Evolutionary conservation across 1,284 basidiomycete species (phyloP).

Genomic region (Rhodotorula glutinis): DNA sequence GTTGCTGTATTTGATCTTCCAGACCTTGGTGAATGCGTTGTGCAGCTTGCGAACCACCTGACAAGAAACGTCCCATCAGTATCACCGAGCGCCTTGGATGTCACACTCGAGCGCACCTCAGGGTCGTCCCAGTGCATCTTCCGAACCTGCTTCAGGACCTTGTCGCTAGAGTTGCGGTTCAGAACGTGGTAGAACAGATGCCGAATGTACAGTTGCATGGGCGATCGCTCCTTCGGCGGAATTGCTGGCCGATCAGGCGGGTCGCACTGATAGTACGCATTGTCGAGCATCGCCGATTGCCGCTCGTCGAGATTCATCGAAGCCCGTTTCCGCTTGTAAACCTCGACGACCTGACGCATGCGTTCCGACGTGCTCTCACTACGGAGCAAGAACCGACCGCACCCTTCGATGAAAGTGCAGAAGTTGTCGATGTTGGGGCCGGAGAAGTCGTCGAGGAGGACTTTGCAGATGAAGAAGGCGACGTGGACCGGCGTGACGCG

Average conservation of each 20-base stretch:
- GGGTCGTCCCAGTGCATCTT: slow-evolving; percentile 93
- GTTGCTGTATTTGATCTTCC: slow-evolving; percentile 91
- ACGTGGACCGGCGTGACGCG: slow-evolving; percentile 85
- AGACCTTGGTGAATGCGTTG: slow-evolving; percentile 89
- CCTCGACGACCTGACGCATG: slow-evolving; percentile 73
- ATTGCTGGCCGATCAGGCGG: slow-evolving; percentile 87
- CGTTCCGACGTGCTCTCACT: slow-evolving; percentile 81
- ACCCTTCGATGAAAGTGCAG: slow-evolving; percentile 85
- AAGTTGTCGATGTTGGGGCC: slow-evolving; percentile 91
- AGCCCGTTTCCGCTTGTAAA: slow-evolving; percentile 90
- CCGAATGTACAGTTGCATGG: slow-evolving; percentile 87
- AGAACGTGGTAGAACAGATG: slow-evolving; percentile 86
- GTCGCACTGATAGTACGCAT: slow-evolving; percentile 99
- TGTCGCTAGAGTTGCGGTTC: slow-evolving; percentile 56
- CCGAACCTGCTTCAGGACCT: slow-evolving; percentile 69
- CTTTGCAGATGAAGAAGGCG: slow-evolving; percentile 93
- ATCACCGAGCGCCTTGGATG: too few species aligned
- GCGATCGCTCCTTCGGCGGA: slow-evolving; percentile 77
- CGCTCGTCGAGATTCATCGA: slow-evolving; percentile 88
- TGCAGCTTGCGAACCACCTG: slow-evolving; percentile 51
- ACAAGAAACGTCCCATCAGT: neutral
- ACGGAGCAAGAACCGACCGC: slow-evolving; percentile 85
- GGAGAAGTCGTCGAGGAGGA: slow-evolving; percentile 91
- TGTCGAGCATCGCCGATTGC: slow-evolving; percentile 85
- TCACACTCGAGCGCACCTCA: slow-evolving; percentile 47